Evolutionary conservation across 2,329 filamentous ascomycete species (phyloP).

Genomic region (Pezicula radicicola): DNA sequence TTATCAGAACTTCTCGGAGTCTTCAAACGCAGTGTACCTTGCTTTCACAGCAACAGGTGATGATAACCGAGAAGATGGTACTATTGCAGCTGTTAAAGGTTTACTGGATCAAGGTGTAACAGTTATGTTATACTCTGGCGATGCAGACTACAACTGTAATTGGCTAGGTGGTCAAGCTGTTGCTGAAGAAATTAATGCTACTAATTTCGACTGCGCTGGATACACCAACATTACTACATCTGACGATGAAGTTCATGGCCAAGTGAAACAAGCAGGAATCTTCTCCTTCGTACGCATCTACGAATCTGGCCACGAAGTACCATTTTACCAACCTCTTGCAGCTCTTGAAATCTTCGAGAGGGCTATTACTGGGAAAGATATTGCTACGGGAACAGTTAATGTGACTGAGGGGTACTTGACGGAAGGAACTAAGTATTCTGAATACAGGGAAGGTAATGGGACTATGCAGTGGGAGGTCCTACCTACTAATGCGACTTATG

Average conservation of each 20-base stretch:
- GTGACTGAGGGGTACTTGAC: conserved; percentile 28
- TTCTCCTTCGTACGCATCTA: conserved; percentile 64
- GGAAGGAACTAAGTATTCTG: conserved; percentile 16
- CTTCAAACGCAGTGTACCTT: conserved; percentile 37
- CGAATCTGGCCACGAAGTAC: conserved; percentile 47
- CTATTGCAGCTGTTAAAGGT: conserved; percentile 46
- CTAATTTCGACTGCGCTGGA: conserved; percentile 54
- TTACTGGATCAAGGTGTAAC: conserved; percentile 63
- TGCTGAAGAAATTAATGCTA: conserved; percentile 52
- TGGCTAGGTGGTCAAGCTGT: conserved; percentile 71
- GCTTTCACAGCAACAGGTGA: conserved; percentile 48
- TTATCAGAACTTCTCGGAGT: conserved; percentile 52
- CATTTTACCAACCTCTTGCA: conserved; percentile 50
- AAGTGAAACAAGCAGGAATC: conserved; percentile 72
- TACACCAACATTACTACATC: conserved; percentile 70
- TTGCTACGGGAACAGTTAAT: conserved; percentile 49
- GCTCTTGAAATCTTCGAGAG: conserved; percentile 49
- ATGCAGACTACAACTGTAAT: conserved; percentile 57
- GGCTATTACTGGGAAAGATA: conserved; percentile 43
- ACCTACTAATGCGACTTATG: conserved; percentile 43
- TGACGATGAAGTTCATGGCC: conserved; percentile 59
- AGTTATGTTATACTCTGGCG: conserved; percentile 64
- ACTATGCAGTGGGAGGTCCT: conserved; percentile 41
- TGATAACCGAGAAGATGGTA: conserved; percentile 44
- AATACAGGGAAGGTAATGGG: conserved; percentile 22